Evolutionary conservation across 768 basidiomycete species (phyloP).

Genomic region (Boletus eberwhitei): DNA sequence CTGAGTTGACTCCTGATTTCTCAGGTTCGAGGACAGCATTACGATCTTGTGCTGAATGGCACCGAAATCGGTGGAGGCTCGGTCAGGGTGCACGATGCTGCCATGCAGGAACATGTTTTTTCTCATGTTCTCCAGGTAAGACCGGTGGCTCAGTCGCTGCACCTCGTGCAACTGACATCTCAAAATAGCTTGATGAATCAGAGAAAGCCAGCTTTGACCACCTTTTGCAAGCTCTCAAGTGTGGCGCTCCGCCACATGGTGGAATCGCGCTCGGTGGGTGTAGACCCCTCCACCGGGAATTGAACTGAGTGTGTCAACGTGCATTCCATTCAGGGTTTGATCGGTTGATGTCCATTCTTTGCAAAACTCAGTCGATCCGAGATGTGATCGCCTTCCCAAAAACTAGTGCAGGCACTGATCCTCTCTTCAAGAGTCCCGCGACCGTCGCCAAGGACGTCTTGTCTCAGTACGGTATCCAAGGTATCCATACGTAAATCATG

Average conservation of each 20-base stretch:
- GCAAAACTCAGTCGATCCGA: conserved; percentile 81
- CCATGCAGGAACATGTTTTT: conserved; percentile 84
- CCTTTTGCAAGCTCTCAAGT: conserved; percentile 79
- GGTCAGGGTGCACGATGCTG: conserved; percentile 86
- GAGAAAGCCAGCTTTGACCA: conserved; percentile 80
- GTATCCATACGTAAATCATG: conserved; percentile 16
- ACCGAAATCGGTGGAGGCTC: conserved; percentile 93
- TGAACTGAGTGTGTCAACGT: conserved; percentile 4
- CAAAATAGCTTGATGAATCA: conserved; percentile 60
- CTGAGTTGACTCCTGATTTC: conserved; percentile 2
- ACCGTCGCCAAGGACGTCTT: conserved; percentile 49
- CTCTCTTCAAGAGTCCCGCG: conserved; percentile 87
- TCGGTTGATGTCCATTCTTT: conserved; percentile 87
- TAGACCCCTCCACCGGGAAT: conserved; percentile 3
- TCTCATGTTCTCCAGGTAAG: conserved; percentile 71
- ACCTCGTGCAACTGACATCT: conserved; percentile 11
- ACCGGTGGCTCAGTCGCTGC: neutral
- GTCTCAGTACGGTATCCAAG: conserved; percentile 60
- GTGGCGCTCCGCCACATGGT: conserved; percentile 94
- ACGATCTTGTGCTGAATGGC: conserved; percentile 92
- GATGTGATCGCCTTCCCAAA: conserved; percentile 98
- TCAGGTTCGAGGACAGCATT: conserved; percentile 92
- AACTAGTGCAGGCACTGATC: conserved; percentile 77
- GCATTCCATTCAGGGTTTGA: conserved; percentile 68
- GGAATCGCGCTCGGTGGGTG: conserved; percentile 84